Conservation (phyloP, 352 stramenopile species). For the Pythium aphanidermatum region DNA sequence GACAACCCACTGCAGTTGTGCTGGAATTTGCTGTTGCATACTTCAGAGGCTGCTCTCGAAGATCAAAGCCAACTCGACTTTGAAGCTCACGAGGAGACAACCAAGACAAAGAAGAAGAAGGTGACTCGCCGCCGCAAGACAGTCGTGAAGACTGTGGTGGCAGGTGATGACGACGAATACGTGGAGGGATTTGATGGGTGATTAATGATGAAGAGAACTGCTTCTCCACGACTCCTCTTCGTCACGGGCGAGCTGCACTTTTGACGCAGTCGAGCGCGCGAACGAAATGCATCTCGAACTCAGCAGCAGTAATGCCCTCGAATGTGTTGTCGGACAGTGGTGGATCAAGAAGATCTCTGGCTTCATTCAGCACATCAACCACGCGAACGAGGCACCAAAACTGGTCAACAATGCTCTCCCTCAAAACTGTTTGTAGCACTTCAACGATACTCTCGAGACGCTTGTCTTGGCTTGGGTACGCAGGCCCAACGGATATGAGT, state of each 20-base stretch:
- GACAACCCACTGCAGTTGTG: conserved; percentile 28
- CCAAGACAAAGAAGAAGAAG: conserved; percentile 24
- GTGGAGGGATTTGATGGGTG: conserved; percentile 25
- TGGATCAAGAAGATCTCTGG: conserved; percentile 38
- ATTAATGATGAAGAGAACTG: neutral
- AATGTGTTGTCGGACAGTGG: conserved; percentile 27
- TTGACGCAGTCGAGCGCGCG: conserved; percentile 47
- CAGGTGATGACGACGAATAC: conserved; percentile 29
- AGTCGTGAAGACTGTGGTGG: conserved; percentile 19
- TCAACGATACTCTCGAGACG: neutral
- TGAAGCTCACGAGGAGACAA: conserved; percentile 30
- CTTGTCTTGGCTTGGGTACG: neutral
- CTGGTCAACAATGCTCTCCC: conserved; percentile 29
- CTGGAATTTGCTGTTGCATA: conserved; percentile 61
- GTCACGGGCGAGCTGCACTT: conserved; percentile 3
- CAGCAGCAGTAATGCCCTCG: conserved; percentile 29
- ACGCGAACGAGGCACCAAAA: conserved; percentile 73
- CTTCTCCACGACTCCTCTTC: neutral
- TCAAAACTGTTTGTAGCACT: conserved; percentile 12
- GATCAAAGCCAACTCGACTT: conserved; percentile 73
- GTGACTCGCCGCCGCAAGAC: conserved; percentile 31
- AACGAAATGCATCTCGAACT: conserved; percentile 63
- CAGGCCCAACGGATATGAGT: neutral
- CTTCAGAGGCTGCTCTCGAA: conserved; percentile 41
- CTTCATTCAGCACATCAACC: conserved; percentile 51